A percentile compares a stretch with the other conserved stretches of the same genome.
These are phyloP conservation scores for Claviceps spartinae DNA, from an alignment of 2,329 filamentous ascomycete genomes.

Conservation along the genomic window DNA sequence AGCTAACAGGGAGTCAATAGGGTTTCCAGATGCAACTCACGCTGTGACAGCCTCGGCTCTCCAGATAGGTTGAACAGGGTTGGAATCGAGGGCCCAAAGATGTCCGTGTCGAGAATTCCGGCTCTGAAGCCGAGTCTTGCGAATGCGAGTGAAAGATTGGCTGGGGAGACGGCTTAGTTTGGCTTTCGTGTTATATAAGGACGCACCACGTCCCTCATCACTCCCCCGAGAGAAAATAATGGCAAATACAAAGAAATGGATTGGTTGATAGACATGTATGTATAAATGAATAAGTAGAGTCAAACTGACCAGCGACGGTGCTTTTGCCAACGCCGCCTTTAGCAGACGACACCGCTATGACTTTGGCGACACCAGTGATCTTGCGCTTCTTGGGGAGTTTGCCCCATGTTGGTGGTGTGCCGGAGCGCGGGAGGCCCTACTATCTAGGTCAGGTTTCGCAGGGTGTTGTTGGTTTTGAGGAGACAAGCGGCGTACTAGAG, in stretches of 20 bases:
- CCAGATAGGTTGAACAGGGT: slow-evolving; percentile 73
- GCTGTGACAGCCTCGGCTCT: slow-evolving; percentile 60
- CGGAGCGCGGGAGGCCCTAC: slow-evolving; percentile 74
- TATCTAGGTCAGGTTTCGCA: neutral
- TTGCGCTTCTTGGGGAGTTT: slow-evolving; percentile 68
- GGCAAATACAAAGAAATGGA: too few species aligned
- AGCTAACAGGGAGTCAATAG: neutral
- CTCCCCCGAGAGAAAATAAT: too few species aligned
- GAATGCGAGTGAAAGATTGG: slow-evolving; percentile 77
- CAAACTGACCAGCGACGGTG: slow-evolving; percentile 60
- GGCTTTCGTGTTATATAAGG: neutral
- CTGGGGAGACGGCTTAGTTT: slow-evolving; percentile 17
- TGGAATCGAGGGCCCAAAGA: slow-evolving; percentile 91
- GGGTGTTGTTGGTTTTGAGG: rapidly evolving
- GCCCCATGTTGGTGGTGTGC: slow-evolving; percentile 40
- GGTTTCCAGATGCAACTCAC: slow-evolving; percentile 30
- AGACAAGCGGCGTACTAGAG: slow-evolving; percentile 45
- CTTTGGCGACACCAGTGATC: slow-evolving; percentile 74
- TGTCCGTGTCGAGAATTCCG: slow-evolving; percentile 88
- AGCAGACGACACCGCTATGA: slow-evolving; percentile 93
- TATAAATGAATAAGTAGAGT: neutral
- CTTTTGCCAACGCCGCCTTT: slow-evolving; percentile 98
- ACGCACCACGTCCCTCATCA: neutral
- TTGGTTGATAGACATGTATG: too few species aligned
- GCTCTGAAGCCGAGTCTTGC: slow-evolving; percentile 68